Conservation (phyloP, 179 eudicot species). For the Amaranthus tricolor region DNA sequence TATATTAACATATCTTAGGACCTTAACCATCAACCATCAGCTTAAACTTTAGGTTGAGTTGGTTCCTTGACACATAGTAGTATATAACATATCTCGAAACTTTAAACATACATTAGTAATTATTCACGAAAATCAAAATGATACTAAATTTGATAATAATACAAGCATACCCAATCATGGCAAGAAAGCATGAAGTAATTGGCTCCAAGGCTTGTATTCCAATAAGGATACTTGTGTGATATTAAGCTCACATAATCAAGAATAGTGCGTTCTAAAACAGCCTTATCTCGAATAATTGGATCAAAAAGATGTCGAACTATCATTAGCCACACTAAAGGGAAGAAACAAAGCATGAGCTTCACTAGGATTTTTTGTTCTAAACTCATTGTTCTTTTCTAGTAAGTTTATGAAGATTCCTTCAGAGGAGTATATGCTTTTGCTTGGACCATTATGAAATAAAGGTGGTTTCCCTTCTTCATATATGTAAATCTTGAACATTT, state of each 20-base stretch:
- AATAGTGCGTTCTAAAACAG: constrained; percentile 38
- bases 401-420: constrained; percentile 50
- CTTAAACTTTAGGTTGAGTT: too few species aligned
- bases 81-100: background rate
- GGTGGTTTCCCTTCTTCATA: constrained; percentile 71
- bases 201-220: constrained; percentile 53
- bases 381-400: constrained; percentile 38
- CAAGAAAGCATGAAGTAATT: constrained; percentile 64
- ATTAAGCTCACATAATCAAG: constrained; percentile 39
- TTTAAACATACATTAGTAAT: background rate
- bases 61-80: too few species aligned
- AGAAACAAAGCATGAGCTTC: constrained; percentile 55
- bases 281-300: constrained; percentile 39
- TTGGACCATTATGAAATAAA: constrained; percentile 50
- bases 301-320: constrained; percentile 37
- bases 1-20: too few species aligned
- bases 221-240: constrained; percentile 37
- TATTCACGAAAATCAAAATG: background rate
- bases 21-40: too few species aligned
- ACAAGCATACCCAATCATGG: constrained; percentile 54
- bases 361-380: constrained; percentile 38
- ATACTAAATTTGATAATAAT: background rate
- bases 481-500: constrained; percentile 42
- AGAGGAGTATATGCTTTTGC: constrained; percentile 44
- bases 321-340: constrained; percentile 43